A percentile compares a stretch with the other conserved stretches of the same genome.
These are phyloP conservation scores for Podosphaera fusca DNA, from an alignment of 2,329 filamentous ascomycete species.

Conservation along the genomic window DNA sequence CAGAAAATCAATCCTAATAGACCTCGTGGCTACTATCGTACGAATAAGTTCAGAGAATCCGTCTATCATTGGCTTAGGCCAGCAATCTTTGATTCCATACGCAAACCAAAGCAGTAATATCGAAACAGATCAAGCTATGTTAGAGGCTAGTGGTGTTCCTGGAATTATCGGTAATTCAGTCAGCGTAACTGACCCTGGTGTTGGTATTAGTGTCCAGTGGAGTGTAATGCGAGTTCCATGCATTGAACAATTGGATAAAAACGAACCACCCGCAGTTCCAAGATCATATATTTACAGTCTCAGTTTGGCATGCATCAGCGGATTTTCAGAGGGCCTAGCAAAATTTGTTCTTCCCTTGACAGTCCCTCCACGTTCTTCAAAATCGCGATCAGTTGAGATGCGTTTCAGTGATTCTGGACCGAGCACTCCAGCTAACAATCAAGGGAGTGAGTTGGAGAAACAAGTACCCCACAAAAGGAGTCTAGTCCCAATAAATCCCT, in stretches of 20 bases:
- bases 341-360: constrained; percentile 85
- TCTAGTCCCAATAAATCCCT: constrained; percentile 62
- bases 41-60: constrained; percentile 81
- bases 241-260: constrained; percentile 86
- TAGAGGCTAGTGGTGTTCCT: constrained; percentile 69
- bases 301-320: constrained; percentile 70
- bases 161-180: constrained; percentile 64
- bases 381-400: constrained; percentile 10
- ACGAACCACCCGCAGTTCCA: constrained; percentile 57
- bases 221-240: constrained; percentile 70
- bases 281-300: constrained; percentile 89
- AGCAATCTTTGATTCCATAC: constrained; percentile 65
- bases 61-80: constrained; percentile 62
- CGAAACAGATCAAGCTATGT: constrained; percentile 58
- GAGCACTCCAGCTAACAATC: constrained; percentile 5
- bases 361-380: constrained; percentile 46
- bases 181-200: constrained; percentile 38
- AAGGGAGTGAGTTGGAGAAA: constrained; percentile 24
- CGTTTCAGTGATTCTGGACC: constrained; percentile 9
- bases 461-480: constrained; percentile 49
- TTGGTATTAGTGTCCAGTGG: constrained; percentile 76
- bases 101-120: constrained; percentile 31
- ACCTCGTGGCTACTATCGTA: constrained; percentile 74
- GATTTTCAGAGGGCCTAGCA: constrained; percentile 73
- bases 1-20: constrained; percentile 54